Conservation (phyloP, 768 basidiomycete species). For the Rossbeevera mucosa region DNA sequence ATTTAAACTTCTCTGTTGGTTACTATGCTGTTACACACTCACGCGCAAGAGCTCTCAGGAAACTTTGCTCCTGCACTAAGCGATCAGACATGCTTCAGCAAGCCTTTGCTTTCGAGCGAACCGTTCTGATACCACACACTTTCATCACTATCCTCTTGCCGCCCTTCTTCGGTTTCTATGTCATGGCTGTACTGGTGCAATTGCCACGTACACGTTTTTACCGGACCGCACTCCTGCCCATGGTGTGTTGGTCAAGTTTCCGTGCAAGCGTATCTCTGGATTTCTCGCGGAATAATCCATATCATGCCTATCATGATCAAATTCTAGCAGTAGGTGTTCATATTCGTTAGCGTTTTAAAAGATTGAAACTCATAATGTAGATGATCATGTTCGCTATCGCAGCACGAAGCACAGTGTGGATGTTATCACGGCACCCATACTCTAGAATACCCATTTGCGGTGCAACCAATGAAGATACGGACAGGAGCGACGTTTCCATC, state of each 20-base stretch:
- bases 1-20: too few species aligned
- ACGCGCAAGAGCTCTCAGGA: neutral
- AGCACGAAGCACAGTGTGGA: conserved; percentile 25
- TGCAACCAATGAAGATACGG: neutral
- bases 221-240: conserved; percentile 46
- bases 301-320: conserved; percentile 20
- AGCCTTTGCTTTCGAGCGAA: conserved; percentile 14
- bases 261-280: conserved; percentile 33
- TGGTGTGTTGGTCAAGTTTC: conserved; percentile 42
- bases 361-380: conserved; percentile 9
- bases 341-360: too few species aligned
- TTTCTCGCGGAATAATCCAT: conserved; percentile 15
- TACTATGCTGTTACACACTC: neutral
- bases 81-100: conserved; percentile 6
- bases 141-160: conserved; percentile 37
- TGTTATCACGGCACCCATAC: conserved; percentile 11
- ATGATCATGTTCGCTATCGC: conserved; percentile 21
- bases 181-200: conserved; percentile 50
- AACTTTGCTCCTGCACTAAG: conserved; percentile 4
- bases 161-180: conserved; percentile 43
- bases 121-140: conserved; percentile 25
- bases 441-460: conserved; percentile 7
- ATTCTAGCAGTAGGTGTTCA: conserved; percentile 16
- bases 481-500: neutral
- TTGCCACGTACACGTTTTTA: conserved; percentile 40